A percentile compares a stretch with the other conserved stretches of the same genome.
phyloP scores from a whole-genome alignment of 2,329 filamentous ascomycete species.

The Colletotrichum lindemuthianum region DNA sequence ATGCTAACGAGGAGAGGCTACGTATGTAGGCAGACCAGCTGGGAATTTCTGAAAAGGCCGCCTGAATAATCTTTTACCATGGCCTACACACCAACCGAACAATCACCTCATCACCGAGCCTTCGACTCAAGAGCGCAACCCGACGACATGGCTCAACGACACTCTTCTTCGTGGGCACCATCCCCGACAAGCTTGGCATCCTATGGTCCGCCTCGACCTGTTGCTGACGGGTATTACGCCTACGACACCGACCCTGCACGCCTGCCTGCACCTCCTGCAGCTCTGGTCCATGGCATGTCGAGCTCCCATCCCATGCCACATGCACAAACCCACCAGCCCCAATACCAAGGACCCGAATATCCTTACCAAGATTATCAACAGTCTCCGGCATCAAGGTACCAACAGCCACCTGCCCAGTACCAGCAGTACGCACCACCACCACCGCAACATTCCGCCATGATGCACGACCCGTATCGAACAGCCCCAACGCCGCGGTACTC shows the following conservation, averaged over 20 bases:
- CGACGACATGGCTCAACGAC: constrained; percentile 49
- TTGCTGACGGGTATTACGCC: constrained; percentile 39
- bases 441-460: constrained; percentile 29
- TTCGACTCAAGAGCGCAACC: constrained; percentile 41
- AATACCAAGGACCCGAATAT: constrained; percentile 36
- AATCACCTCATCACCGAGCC: constrained; percentile 40
- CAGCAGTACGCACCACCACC: constrained; percentile 35
- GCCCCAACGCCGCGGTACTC: constrained; percentile 15
- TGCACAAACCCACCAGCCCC: constrained; percentile 16
- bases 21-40: neutral
- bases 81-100: constrained; percentile 44
- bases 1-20: constrained; percentile 15
- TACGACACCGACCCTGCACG: constrained; percentile 40
- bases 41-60: neutral
- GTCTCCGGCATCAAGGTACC: constrained; percentile 38
- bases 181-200: constrained; percentile 25
- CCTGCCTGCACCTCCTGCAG: constrained; percentile 40
- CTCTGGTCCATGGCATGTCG: constrained; percentile 38
- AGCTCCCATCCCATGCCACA: constrained; percentile 26
- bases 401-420: constrained; percentile 36
- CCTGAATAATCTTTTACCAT: constrained; percentile 38
- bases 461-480: constrained; percentile 23
- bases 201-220: constrained; percentile 42
- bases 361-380: constrained; percentile 38
- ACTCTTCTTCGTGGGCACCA: constrained; percentile 43